phyloP scores from a whole-genome alignment of 331 rosid genomes.

The Rosa hybrid region DNA sequence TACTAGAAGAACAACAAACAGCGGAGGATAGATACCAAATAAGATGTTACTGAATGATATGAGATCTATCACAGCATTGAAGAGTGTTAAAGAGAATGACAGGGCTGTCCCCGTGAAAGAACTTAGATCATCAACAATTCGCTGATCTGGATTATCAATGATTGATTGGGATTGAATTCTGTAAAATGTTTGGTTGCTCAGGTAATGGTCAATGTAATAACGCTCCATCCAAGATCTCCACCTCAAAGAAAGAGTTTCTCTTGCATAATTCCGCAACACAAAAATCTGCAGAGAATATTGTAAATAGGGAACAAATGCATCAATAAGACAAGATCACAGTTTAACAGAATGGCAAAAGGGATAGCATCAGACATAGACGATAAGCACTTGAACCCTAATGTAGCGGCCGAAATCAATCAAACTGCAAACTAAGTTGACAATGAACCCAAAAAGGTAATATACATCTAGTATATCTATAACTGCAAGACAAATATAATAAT shows the following conservation, averaged over 20 bases:
- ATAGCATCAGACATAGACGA: not conserved
- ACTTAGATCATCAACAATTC: constrained; percentile 91
- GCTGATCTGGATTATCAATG: constrained; percentile 95
- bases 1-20: constrained; percentile 74
- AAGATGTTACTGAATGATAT: constrained; percentile 91
- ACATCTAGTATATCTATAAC: not conserved
- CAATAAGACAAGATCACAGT: constrained; percentile 13
- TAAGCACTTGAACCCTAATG: not conserved
- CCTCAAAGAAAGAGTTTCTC: constrained; percentile 85
- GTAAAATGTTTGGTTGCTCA: constrained; percentile 80
- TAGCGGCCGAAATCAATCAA: not conserved
- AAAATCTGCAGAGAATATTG: constrained; percentile 60
- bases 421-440: not conserved
- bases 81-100: constrained; percentile 68
- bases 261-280: constrained; percentile 86
- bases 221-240: constrained; percentile 99
- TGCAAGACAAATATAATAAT: not conserved
- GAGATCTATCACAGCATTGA: constrained; percentile 82
- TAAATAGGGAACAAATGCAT: constrained; percentile 24
- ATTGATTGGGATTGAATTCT: constrained; percentile 87
- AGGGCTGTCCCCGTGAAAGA: constrained; percentile 83
- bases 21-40: constrained; percentile 89
- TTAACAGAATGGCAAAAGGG: not conserved
- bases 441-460: not conserved
- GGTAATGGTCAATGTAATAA: constrained; percentile 85